Evolutionary conservation across 2,329 filamentous ascomycete genomes (phyloP), one percentile per base, ranked within the genome.

Genomic region (Calycina marina): DNA sequence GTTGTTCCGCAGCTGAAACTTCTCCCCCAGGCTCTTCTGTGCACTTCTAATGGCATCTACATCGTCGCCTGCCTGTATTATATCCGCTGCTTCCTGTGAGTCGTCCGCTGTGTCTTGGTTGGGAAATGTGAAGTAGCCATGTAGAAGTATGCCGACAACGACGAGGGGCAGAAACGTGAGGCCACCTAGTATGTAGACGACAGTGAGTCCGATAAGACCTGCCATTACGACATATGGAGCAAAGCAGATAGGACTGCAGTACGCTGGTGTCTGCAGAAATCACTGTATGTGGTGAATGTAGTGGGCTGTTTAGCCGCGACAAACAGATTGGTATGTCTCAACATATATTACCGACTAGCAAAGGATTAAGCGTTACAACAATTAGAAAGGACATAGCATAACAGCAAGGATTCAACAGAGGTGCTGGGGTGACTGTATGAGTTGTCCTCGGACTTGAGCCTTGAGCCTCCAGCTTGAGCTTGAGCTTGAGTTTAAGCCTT

Each of bases 161-260:
- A 85, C 47, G 3, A 93, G 61, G 17, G 86, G 86, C 37, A 93
- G 53, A 53, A 94, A 88, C 36, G 86, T 93, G 51, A 94, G 55
- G 48, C 86, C 88, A 56, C 86, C 86, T 37, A 93, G 59, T 43
- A 93, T 54, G 63, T 93, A 94, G 54, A 79, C 68, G 50, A 79
- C 56, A 43, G 92, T 62, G 50, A 88, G 74, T 46, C 56, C 57
- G 36, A 42, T 17, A 32, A 49, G 24, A 40, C 39, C 37, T 17
- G 38, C 41, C 47, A 50, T 50, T 18, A 31, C 47, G 34, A 24
- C 41, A 38, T 44, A 25, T 25, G 35, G 25, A 20, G 6, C 6
- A 20, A 29, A 17, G 32, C 13, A 6, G 18, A 12, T 24, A 14
- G 15, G n/a, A 14, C 14, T 16, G 18, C 14, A 25, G 25, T 8